Evolutionary conservation across 1,284 basidiomycete genomes (phyloP).

Genomic region (Melampsora larici-populina): DNA sequence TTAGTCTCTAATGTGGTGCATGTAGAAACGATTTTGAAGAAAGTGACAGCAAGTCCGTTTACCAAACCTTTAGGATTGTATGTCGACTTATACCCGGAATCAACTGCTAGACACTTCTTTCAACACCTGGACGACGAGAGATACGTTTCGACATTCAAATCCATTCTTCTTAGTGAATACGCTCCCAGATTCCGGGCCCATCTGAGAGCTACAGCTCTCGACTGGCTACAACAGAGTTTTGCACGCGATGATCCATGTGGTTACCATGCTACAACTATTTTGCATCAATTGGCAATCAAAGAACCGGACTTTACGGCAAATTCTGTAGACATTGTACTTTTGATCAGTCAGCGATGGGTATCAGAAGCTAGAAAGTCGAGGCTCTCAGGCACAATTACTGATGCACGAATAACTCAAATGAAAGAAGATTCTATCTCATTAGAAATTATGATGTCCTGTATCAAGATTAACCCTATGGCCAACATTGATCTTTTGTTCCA

Average conservation of each 20-base stretch:
- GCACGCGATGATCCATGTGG: conserved; percentile 7
- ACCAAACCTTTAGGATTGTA: conserved; percentile 89
- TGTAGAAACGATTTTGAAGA: conserved; percentile 85
- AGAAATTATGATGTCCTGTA: conserved; percentile 67
- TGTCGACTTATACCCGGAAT: conserved; percentile 80
- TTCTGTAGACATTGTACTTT: conserved; percentile 25
- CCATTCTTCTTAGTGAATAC: conserved; percentile 48
- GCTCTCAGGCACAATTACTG: conserved; percentile 57
- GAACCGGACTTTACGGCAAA: conserved; percentile 32
- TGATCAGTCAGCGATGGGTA: conserved; percentile 43
- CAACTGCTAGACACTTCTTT: conserved; percentile 81
- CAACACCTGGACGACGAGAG: conserved; percentile 64
- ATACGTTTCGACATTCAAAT: conserved; percentile 46
- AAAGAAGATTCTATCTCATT: conserved; percentile 70
- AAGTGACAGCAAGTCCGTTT: conserved; percentile 84
- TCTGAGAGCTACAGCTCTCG: conserved; percentile 14
- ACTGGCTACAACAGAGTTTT: conserved; percentile 42
- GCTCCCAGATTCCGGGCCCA: conserved; percentile 49
- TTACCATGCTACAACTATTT: conserved; percentile 36
- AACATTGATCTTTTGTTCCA: conserved; percentile 87
- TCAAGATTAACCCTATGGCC: conserved; percentile 63
- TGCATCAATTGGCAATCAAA: conserved; percentile 35
- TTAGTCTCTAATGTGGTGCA: conserved; percentile 86
- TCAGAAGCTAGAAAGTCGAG: conserved; percentile 45
- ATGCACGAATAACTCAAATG: conserved; percentile 53